Evolutionary conservation across 768 basidiomycete species (phyloP).

Genomic region (Cyclocybe aegerita): DNA sequence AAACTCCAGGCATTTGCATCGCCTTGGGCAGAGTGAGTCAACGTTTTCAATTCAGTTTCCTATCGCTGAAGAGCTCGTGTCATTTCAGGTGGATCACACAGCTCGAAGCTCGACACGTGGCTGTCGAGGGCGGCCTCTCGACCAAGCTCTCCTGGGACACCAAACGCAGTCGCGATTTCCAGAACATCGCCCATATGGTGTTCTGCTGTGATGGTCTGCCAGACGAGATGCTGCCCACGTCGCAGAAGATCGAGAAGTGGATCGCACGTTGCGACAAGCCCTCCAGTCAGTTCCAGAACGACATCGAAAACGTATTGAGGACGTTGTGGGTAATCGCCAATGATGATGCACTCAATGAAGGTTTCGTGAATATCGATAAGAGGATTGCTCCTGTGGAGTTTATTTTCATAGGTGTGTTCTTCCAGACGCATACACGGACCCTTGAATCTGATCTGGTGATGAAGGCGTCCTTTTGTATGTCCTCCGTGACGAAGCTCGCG

Average conservation of each 20-base stretch:
- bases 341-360: slow-evolving; percentile 36
- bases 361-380: slow-evolving; percentile 53
- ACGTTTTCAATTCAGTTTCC: neutral
- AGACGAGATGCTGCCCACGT: slow-evolving; percentile 50
- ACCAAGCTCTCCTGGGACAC: slow-evolving; percentile 60
- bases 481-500: slow-evolving; percentile 40
- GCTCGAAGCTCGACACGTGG: slow-evolving; percentile 57
- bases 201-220: slow-evolving; percentile 62
- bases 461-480: slow-evolving; percentile 68
- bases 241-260: slow-evolving; percentile 58
- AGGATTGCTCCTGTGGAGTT: slow-evolving; percentile 76
- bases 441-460: neutral
- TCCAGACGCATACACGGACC: neutral
- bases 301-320: slow-evolving; percentile 52
- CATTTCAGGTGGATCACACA: slow-evolving; percentile 53
- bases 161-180: slow-evolving; percentile 74
- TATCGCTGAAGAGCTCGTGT: slow-evolving; percentile 2
- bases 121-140: slow-evolving; percentile 58
- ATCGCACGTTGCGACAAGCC: slow-evolving; percentile 43
- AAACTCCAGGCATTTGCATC: slow-evolving; percentile 80
- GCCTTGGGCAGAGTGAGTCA: slow-evolving; percentile 55
- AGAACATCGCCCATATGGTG: slow-evolving; percentile 68
- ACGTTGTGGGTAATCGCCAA: slow-evolving; percentile 55
- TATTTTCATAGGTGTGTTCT: slow-evolving; percentile 69
- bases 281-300: slow-evolving; percentile 44